phyloP scores from a whole-genome alignment of 2,329 filamentous ascomycete genomes.

The Aspergillus felis region DNA sequence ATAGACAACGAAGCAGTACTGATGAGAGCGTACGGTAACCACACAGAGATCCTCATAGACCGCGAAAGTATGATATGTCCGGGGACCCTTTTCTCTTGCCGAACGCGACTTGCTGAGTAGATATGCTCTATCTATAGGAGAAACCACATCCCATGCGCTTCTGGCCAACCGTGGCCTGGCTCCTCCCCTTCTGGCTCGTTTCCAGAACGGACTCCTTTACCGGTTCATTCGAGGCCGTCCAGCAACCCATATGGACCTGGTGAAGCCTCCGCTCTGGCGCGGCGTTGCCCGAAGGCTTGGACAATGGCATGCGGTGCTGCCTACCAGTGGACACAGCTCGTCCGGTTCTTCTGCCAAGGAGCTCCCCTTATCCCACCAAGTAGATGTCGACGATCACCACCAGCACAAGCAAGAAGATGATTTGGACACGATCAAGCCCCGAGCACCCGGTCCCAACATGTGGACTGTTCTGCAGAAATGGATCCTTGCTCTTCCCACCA shows the following conservation, averaged over 20 bases:
- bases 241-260: conserved; percentile 75
- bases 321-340: conserved; percentile 47
- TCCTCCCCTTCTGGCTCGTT: conserved; percentile 81
- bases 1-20: conserved; percentile 82
- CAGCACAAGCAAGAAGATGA: conserved; percentile 12
- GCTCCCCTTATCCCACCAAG: conserved; percentile 15
- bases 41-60: conserved; percentile 93
- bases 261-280: conserved; percentile 69
- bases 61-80: conserved; percentile 67
- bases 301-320: conserved; percentile 81
- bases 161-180: conserved; percentile 80
- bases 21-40: conserved; percentile 88
- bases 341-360: conserved; percentile 13
- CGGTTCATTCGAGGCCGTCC: conserved; percentile 79
- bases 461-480: conserved; percentile 97
- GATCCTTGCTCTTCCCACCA: conserved; percentile 77
- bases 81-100: conserved; percentile 18
- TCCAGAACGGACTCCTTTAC: conserved; percentile 95
- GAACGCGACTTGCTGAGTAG: conserved; percentile 36
- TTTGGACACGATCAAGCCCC: conserved; percentile 49
- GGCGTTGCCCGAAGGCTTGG: conserved; percentile 81
- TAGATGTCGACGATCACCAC: conserved; percentile 18
- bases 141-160: conserved; percentile 71
- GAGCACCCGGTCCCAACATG: conserved; percentile 74
- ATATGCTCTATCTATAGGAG: conserved; percentile 43